A percentile compares a stretch with the other conserved stretches of the same genome.
Conservation (phyloP, 164 flowering plant genomes). For the Umbilicus rupestris region DNA sequence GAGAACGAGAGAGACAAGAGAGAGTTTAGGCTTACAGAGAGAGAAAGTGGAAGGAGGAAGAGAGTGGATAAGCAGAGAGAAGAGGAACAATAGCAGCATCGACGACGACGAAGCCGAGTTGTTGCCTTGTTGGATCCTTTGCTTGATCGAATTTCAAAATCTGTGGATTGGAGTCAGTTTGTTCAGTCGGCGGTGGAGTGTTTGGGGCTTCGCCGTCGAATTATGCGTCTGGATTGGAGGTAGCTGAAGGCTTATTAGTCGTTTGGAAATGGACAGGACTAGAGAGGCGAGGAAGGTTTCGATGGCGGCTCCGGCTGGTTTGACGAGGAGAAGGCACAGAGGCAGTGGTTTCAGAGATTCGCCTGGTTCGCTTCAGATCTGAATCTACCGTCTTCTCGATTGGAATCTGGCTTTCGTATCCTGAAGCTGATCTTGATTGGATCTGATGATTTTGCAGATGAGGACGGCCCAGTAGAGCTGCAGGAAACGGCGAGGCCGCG, state of each 20-base stretch:
- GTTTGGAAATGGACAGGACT: constrained; percentile 57
- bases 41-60: constrained; percentile 13
- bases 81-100: constrained; percentile 7
- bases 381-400: background rate
- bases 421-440: constrained; percentile 6
- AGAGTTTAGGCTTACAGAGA: constrained; percentile 13
- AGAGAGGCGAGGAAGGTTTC: constrained; percentile 64
- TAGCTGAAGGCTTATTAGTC: constrained; percentile 4
- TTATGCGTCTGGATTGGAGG: constrained; percentile 1
- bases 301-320: constrained; percentile 57
- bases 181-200: background rate
- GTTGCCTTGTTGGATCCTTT: background rate
- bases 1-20: no score
- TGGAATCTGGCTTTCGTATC: background rate
- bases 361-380: constrained; percentile 61
- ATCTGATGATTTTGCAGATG: constrained; percentile 45
- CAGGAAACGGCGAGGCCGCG: constrained; percentile 65
- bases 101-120: background rate
- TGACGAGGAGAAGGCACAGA: constrained; percentile 64
- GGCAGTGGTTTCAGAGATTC: constrained; percentile 70
- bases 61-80: constrained; percentile 10
- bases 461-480: constrained; percentile 58
- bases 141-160: background rate
- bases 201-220: background rate
- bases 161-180: background rate